Conservation (phyloP, 352 stramenopile species). For the Pythium biforme region DNA sequence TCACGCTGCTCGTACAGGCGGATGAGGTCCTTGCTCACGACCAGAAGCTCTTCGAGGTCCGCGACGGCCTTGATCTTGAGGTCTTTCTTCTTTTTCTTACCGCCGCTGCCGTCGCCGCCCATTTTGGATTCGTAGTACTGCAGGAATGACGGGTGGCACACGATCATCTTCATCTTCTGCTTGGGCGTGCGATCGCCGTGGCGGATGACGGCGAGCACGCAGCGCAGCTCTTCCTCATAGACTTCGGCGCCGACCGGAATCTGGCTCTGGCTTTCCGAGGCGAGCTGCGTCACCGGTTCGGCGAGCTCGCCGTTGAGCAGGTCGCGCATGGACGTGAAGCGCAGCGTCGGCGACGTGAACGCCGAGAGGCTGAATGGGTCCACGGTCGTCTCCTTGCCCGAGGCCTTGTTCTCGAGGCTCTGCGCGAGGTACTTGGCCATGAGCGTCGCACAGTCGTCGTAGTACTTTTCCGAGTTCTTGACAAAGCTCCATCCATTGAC, state of each 20-base stretch:
- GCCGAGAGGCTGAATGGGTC: slow-evolving; percentile 57
- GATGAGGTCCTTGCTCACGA: slow-evolving; percentile 76
- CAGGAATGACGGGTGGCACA: slow-evolving; percentile 90
- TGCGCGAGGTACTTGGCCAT: slow-evolving; percentile 82
- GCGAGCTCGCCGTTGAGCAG: slow-evolving; percentile 45
- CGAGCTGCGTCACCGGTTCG: slow-evolving; percentile 44
- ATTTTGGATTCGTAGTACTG: slow-evolving; percentile 71
- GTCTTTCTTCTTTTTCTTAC: slow-evolving; percentile 53
- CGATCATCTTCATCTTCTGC: slow-evolving; percentile 99
- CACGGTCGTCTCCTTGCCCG: slow-evolving; percentile 22
- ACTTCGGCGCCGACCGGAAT: slow-evolving; percentile 27
- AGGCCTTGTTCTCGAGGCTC: slow-evolving; percentile 34
- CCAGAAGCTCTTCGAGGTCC: slow-evolving; percentile 75
- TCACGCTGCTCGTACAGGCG: slow-evolving; percentile 62
- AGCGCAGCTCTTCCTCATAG: slow-evolving; percentile 96
- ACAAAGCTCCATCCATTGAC: slow-evolving; percentile 99
- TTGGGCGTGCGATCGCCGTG: slow-evolving; percentile 99
- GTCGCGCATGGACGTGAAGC: slow-evolving; percentile 41
- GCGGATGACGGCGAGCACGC: slow-evolving; percentile 98
- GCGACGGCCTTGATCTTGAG: slow-evolving; percentile 87
- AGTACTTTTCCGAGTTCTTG: slow-evolving; percentile 99
- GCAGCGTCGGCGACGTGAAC: slow-evolving; percentile 67
- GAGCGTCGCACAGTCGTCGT: slow-evolving; percentile 84
- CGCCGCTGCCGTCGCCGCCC: slow-evolving; percentile 25
- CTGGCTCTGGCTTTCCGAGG: slow-evolving; percentile 21